Conservation (phyloP, 306 rosid species). For the Hippophae tibetana region DNA sequence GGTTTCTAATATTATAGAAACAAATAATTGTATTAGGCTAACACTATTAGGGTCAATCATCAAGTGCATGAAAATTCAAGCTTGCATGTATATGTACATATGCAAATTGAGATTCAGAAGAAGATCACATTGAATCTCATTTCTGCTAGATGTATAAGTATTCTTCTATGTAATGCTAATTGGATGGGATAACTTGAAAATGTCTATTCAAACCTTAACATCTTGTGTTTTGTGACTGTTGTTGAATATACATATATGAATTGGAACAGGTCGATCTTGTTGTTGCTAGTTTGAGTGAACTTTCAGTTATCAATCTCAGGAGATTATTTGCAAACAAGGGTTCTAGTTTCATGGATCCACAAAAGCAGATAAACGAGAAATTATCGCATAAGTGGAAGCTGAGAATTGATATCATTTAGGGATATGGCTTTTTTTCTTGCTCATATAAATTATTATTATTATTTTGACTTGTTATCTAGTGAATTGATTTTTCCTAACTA, state of each 20-base stretch:
- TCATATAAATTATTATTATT: too few relatives aligned
- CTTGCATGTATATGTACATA: too few relatives aligned
- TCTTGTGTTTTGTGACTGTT: not conserved
- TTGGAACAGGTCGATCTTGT: constrained; percentile 95
- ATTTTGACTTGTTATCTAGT: too few relatives aligned
- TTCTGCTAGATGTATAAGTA: not conserved
- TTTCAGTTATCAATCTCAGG: constrained; percentile 84
- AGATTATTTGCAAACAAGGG: constrained; percentile 58
- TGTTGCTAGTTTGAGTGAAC: constrained; percentile 76
- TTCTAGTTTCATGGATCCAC: constrained; percentile 50
- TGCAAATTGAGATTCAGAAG: too few relatives aligned
- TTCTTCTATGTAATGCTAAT: not conserved
- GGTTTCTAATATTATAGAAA: constrained; percentile 13
- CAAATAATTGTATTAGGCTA: not conserved
- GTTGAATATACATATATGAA: constrained; percentile 56
- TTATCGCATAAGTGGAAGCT: constrained; percentile 78
- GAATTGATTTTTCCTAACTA: too few relatives aligned
- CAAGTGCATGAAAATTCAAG: too few relatives aligned
- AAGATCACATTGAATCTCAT: too few relatives aligned
- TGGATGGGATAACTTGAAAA: not conserved
- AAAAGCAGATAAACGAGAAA: constrained; percentile 66
- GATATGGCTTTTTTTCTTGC: constrained; percentile 11
- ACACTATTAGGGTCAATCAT: not conserved
- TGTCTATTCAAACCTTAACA: not conserved
- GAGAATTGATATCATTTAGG: constrained; percentile 72